Evolutionary conservation across 2,329 filamentous ascomycete species (phyloP), one percentile per base, ranked within the genome.

Genomic region (Phialophora macrospora): DNA sequence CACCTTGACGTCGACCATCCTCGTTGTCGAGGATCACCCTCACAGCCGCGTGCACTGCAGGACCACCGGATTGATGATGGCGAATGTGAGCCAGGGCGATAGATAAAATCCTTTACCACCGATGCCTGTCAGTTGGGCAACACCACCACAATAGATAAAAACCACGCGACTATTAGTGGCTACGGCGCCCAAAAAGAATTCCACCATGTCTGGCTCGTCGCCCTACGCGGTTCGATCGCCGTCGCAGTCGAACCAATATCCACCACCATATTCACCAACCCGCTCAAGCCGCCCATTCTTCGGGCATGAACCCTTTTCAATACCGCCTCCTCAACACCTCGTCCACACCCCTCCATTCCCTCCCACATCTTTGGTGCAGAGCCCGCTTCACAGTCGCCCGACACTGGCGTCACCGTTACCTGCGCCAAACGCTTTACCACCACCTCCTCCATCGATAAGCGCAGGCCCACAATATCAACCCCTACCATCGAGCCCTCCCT

Each of bases 181-280:
- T 51, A 46, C 32, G 32, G 26, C 14, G 26, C 26, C 48, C 52
- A 9, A 3, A 55, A 41, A 55, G 51, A 46, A 54, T 34, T 54
- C 38, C 48, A 68, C 49, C 30, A 71, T 71, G 69, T 71, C 69
- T 62, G 69, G 68, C 46, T 68, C 69, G 55, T 66, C 79, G 69
- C 79, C 80, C 65, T 80, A 78, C 70, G 77, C 78, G 71, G 74
- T 77, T 65, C 79, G 79, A 71, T 81, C 80, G 70, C 79, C 80
- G 63, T 77, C 79, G 64, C 78, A 80, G 71, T 78, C 79, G 71
- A 73, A 75, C 62, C 79, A 76, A 71, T 74, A 77, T 66, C 74
- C 74, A 63, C 74, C 74, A 64, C 80, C 80, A 70, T 80, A 79
- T 51, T 79, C 80, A 56, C 76, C 79, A 52, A 77, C 73, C 68